These are phyloP conservation scores for Ascochyta lentis DNA, from an alignment of 2,329 filamentous ascomycete genomes.

Conservation along the genomic window DNA sequence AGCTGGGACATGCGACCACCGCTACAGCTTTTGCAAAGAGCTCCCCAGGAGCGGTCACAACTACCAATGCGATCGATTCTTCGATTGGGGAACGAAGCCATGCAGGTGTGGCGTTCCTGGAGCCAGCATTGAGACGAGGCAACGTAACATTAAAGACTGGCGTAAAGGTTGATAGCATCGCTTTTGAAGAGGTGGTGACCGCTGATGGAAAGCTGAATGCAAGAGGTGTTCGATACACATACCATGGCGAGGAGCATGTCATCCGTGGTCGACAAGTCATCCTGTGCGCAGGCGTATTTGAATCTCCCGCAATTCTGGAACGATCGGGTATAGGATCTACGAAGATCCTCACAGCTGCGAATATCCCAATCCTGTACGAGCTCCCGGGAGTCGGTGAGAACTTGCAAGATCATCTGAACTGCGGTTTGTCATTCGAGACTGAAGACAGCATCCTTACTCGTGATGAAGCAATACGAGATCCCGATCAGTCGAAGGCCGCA, in stretches of 20 bases:
- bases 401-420: conserved; percentile 62
- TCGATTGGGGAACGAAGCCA: conserved; percentile 29
- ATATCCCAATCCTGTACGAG: conserved; percentile 60
- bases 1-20: conserved; percentile 20
- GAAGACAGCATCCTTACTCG: conserved; percentile 19
- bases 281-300: conserved; percentile 56
- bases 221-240: conserved; percentile 19
- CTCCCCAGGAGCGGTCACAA: conserved; percentile 20
- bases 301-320: conserved; percentile 60
- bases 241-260: conserved; percentile 12
- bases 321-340: conserved; percentile 65
- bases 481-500: conserved; percentile 17
- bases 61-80: conserved; percentile 26
- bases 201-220: conserved; percentile 21
- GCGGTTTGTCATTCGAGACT: conserved; percentile 21
- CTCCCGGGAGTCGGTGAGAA: conserved; percentile 68
- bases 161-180: conserved; percentile 22
- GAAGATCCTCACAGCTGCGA: conserved; percentile 56
- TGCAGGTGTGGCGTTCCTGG: conserved; percentile 26
- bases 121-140: conserved; percentile 24
- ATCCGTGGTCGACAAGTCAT: conserved; percentile 21
- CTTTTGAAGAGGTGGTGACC: conserved; percentile 13
- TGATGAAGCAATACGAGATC: conserved; percentile 17
- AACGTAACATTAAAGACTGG: conserved; percentile 24
- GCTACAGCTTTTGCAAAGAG: conserved; percentile 21